Evolutionary conservation across 805 yeast genomes (phyloP), one percentile per base, ranked within the genome.

Genomic region (Teunomyces tritomae): DNA sequence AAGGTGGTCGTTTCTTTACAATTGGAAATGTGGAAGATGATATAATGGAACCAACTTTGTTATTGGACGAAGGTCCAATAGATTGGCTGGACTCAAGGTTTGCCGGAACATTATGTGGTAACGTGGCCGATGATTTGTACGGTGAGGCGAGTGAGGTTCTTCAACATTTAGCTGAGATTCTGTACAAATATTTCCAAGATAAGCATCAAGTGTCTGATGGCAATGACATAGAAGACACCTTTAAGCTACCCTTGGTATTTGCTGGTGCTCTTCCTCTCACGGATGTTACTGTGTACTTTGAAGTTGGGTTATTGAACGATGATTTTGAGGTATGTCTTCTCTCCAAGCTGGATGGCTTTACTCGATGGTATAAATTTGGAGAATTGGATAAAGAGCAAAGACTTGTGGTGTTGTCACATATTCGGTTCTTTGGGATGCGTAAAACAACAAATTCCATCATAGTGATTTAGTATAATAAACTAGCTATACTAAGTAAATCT

Each of bases 251-350:
- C 1, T 54, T 57, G 8, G 78, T 80, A 3, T 56, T 74, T 2
- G 83, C 85, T 0, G 85, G 86, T 0, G 50, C 77, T 3, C 54
- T 77, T 8, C 82, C 85, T 1, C 43, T 79, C 28, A 57, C 64
- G 64, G 83, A 79, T 53, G 50, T 80, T 11, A 44, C 61, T n/a
- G 64, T 65, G 13, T 54, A 70, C 61, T 51, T 74, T 29, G 62
- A 64, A 35, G 49, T 54, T 9, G 70, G 68, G 2, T 54, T 26
- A 3, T 44, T 64, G 5, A 55, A 52, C 28, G 46, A 55, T n/a
- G 56, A 54, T 5, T 48, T 57, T 10, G 50, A 51, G 26, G 57
- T 54, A 8, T 34, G 40, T 37, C 42, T 53, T n/a, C 52, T 45
- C 48, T 4, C 14, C 7, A 13, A 41, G 29, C n/a, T 32, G 48